Conservation (phyloP, 2,329 filamentous ascomycete genomes). For the Trichoderma endophyticum region DNA sequence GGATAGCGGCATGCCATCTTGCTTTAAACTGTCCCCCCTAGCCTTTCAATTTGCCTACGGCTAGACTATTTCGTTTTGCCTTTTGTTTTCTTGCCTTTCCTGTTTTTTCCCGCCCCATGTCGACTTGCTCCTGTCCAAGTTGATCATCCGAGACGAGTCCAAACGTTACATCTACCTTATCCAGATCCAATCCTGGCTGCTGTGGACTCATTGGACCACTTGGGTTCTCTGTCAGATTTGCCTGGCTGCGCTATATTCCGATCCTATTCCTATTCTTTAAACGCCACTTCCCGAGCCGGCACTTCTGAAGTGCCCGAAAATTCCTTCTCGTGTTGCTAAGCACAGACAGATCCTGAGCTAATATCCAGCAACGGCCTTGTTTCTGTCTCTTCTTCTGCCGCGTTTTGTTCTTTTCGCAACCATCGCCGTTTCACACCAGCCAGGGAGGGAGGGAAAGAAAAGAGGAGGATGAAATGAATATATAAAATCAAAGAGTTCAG, state of each 20-base stretch:
- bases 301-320: neutral
- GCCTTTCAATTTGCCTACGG: neutral
- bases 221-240: neutral
- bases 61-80: neutral
- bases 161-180: neutral
- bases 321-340: neutral
- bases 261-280: neutral
- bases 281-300: neutral
- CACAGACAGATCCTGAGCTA: slow-evolving; percentile 1
- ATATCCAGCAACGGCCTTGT: neutral
- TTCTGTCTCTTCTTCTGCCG: neutral
- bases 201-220: neutral
- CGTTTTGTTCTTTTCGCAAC: neutral
- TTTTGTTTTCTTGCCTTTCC: neutral
- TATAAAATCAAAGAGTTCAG: neutral
- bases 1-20: slow-evolving; percentile 15
- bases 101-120: neutral
- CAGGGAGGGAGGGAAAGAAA: neutral
- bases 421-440: neutral
- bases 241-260: slow-evolving; percentile 11
- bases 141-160: neutral
- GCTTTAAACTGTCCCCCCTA: neutral
- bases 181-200: neutral
- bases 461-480: neutral
- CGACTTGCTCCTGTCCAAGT: neutral